Evolutionary conservation across 345 rosid genomes (phyloP), one percentile per base, ranked within the genome.

Genomic region (Pistacia vera): DNA sequence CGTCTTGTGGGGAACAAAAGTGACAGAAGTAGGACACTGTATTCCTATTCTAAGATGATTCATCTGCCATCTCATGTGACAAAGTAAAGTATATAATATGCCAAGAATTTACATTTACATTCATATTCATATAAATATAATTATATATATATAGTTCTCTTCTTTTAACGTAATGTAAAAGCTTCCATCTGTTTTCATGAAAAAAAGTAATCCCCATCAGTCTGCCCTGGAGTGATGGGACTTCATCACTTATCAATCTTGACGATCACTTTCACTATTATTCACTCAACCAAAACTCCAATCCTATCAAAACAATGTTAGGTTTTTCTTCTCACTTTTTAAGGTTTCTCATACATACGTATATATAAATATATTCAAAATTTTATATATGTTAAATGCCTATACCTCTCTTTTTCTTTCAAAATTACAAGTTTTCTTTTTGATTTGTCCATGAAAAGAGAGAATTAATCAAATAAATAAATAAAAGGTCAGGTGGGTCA

Each of bases 301-400:
- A 77, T 63, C 52, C 58, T 56, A 46, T 81, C 16, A 10, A 65
- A 66, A 71, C 44, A 72, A 57, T 65, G 66, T 35, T 44, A 2
- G 41, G 52, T 66, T 58, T 54, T 73, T 17, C 72, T 22, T 22
- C 22, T 22, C 36, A 46, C 66, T 61, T 72, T 22, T 66, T 22
- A 18, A 14, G 35, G 64, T 61, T 28, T 30, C 41, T 49, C 54
- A 9, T 2, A 49, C 12, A 22, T 22, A 0, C 22, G 0, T 22
- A 22, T 22, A n/a, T n/a, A n/a, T n/a, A n/a, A n/a, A 22, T 22
- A 22, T 22, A 0, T 49, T 49, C 2, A 9, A 49, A 9, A 49
- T 49, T 22, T 22, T 22, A 2, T 46, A 46, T 46, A 0, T 46
- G 11, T 46, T 46, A 10, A 22, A 46, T 46, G 7, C 11, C 2